Conservation (phyloP, 768 basidiomycete genomes). For the Lactarius indigo region DNA sequence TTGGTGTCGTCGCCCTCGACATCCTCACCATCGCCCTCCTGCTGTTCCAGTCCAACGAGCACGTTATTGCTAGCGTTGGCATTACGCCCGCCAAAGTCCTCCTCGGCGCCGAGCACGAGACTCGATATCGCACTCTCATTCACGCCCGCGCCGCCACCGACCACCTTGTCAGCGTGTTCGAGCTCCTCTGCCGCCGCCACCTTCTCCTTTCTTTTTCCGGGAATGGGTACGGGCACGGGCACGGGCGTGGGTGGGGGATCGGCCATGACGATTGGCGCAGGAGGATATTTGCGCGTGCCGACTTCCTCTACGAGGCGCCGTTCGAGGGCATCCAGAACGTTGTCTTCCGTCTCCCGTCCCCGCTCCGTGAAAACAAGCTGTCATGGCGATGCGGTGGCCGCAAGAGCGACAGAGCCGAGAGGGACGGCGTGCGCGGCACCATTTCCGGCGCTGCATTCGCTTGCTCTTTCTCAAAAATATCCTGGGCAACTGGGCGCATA, state of each 20-base stretch:
- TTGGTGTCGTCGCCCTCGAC: constrained; percentile 4
- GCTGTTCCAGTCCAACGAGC: not conserved
- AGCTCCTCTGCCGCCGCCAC: not conserved
- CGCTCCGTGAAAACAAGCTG: not conserved
- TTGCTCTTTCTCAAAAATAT: constrained; percentile 28
- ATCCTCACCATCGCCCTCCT: constrained; percentile 4
- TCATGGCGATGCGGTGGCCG: constrained; percentile 25
- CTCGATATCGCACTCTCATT: constrained; percentile 50
- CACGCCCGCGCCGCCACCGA: constrained; percentile 22
- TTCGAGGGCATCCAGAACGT: constrained; percentile 72
- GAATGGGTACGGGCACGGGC: constrained; percentile 7
- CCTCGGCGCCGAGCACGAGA: constrained; percentile 38
- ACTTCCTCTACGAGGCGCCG: constrained; percentile 65
- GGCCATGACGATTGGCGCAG: constrained; percentile 7
- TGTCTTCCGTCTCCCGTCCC: constrained; percentile 34
- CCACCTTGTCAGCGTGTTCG: not conserved
- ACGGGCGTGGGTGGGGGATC: not conserved
- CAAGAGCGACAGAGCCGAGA: constrained; percentile 32
- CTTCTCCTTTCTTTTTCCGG: constrained; percentile 1
- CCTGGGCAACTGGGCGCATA: constrained; percentile 33
- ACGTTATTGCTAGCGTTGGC: constrained; percentile 34
- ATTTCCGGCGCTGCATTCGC: not conserved
- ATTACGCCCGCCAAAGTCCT: constrained; percentile 30
- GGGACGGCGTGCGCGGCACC: constrained; percentile 29
- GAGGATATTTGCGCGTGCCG: constrained; percentile 52